Conservation (phyloP, 2,329 filamentous ascomycete genomes). For the Venturia carpophila region DNA sequence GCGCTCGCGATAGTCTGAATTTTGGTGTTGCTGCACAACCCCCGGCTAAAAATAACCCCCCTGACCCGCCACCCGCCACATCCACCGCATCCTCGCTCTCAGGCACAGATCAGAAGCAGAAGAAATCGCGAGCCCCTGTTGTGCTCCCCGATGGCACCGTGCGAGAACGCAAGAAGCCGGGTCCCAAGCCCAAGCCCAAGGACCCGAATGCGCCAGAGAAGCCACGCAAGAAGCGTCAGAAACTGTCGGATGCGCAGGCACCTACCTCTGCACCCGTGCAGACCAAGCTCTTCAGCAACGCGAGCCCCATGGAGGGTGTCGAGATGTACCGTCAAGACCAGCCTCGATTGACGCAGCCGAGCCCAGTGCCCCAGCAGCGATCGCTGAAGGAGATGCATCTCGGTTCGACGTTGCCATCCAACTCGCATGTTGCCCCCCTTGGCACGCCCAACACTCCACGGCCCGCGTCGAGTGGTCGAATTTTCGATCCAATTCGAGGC, state of each 20-base stretch:
- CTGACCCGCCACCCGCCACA: constrained; percentile 19
- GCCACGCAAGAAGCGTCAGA: constrained; percentile 13
- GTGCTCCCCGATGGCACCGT: constrained; percentile 45
- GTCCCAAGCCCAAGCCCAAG: constrained; percentile 50
- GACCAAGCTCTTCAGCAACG: constrained; percentile 13
- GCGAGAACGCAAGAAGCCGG: constrained; percentile 51
- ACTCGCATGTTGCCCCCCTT: constrained; percentile 10
- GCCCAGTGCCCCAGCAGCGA: constrained; percentile 23
- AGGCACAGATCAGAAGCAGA: constrained; percentile 36
- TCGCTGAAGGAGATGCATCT: constrained; percentile 22
- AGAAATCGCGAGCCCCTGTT: constrained; percentile 39
- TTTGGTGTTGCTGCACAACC: constrained; percentile 22
- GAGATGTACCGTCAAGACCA: constrained; percentile 18
- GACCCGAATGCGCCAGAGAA: constrained; percentile 32
- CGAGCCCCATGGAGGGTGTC: constrained; percentile 17
- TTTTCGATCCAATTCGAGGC: constrained; percentile 81
- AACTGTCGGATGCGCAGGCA: constrained; percentile 12
- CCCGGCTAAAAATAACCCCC: constrained; percentile 21
- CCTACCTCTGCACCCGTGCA: constrained; percentile 18
- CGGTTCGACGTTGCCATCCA: constrained; percentile 11
- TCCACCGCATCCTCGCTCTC: constrained; percentile 27
- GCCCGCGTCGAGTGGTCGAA: constrained; percentile 63
- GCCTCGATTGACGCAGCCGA: constrained; percentile 28
- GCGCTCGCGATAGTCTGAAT: constrained; percentile 12
- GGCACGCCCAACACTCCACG: constrained; percentile 24